Evolutionary conservation across 495 filamentous ascomycete genomes (phyloP).

Genomic region (Massariosphaeria phaeospora): DNA sequence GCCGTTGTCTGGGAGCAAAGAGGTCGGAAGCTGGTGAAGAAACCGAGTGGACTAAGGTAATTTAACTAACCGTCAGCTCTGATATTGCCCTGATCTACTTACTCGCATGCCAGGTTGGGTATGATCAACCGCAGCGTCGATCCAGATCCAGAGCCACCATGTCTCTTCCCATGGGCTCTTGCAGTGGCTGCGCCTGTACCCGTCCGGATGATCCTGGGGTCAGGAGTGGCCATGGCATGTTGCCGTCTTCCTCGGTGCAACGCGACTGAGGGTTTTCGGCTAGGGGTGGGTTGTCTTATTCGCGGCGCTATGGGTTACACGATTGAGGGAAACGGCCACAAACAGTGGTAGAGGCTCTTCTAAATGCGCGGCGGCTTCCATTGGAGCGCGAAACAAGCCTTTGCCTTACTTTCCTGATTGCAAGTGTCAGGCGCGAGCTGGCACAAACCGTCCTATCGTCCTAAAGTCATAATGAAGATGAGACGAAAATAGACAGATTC

Average conservation of each 20-base stretch:
- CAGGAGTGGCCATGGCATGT: slow-evolving; percentile 14
- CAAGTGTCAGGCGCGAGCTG: slow-evolving; percentile 12
- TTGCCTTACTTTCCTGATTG: neutral
- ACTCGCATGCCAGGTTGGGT: neutral
- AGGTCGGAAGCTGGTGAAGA: slow-evolving; percentile 2
- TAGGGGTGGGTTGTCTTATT: slow-evolving; percentile 19
- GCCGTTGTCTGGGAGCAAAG: slow-evolving; percentile 14
- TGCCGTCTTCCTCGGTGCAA: slow-evolving; percentile 3
- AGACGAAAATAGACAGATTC: neutral
- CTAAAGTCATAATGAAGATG: neutral
- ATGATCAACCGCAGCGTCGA: slow-evolving; percentile 18
- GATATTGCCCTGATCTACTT: slow-evolving; percentile 7
- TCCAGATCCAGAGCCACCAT: slow-evolving; percentile 28
- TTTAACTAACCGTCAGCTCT: neutral
- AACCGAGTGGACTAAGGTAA: slow-evolving; percentile 14
- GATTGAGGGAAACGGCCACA: slow-evolving; percentile 14
- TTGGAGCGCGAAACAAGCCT: slow-evolving; percentile 7
- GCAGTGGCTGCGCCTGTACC: slow-evolving; percentile 18
- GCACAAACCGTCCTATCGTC: neutral
- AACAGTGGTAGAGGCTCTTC: slow-evolving; percentile 6
- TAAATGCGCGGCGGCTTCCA: slow-evolving; percentile 3
- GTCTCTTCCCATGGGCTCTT: slow-evolving; percentile 1
- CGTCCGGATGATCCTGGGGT: slow-evolving; percentile 13
- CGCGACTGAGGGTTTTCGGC: slow-evolving; percentile 9
- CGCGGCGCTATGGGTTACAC: slow-evolving; percentile 19